Conservation (phyloP, 805 yeast genomes). For the Debaryomyces maramus region DNA sequence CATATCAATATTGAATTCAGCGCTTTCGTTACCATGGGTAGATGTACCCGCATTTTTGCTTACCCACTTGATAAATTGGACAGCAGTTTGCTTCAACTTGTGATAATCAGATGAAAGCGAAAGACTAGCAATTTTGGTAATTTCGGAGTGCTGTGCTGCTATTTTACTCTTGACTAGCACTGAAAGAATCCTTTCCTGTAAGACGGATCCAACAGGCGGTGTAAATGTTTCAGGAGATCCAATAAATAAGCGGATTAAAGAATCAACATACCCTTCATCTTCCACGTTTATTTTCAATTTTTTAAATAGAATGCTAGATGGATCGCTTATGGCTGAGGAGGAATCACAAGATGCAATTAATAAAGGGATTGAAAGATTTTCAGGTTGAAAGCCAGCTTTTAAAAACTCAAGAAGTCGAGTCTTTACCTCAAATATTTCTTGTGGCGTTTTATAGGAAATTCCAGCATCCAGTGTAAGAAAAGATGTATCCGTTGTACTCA, state of each 20-base stretch:
- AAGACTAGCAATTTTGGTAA: conserved; percentile 52
- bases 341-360: conserved; percentile 66
- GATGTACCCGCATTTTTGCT: conserved; percentile 5
- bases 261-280: conserved; percentile 41
- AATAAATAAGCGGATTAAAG: conserved; percentile 47
- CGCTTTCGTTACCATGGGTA: conserved; percentile 2
- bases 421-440: conserved; percentile 41
- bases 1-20: conserved; percentile 41
- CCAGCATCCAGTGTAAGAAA: conserved; percentile 75
- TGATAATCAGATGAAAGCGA: conserved; percentile 60
- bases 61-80: conserved; percentile 67
- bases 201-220: conserved; percentile 53
- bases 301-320: conserved; percentile 51
- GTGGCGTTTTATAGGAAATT: conserved; percentile 48
- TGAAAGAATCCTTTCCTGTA: conserved; percentile 58
- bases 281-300: conserved; percentile 56
- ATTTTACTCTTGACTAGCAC: conserved; percentile 51
- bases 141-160: conserved; percentile 44
- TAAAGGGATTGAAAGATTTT: conserved; percentile 45
- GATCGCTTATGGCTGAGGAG: conserved; percentile 53
- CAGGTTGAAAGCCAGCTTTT: conserved; percentile 42
- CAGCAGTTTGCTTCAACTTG: conserved; percentile 55
- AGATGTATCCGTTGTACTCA: conserved; percentile 53
- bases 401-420: conserved; percentile 33
- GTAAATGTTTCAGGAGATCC: conserved; percentile 45